These are phyloP conservation scores for Marasmius sp. DNA, from an alignment of 1,284 basidiomycete species.

Conservation along the genomic window DNA sequence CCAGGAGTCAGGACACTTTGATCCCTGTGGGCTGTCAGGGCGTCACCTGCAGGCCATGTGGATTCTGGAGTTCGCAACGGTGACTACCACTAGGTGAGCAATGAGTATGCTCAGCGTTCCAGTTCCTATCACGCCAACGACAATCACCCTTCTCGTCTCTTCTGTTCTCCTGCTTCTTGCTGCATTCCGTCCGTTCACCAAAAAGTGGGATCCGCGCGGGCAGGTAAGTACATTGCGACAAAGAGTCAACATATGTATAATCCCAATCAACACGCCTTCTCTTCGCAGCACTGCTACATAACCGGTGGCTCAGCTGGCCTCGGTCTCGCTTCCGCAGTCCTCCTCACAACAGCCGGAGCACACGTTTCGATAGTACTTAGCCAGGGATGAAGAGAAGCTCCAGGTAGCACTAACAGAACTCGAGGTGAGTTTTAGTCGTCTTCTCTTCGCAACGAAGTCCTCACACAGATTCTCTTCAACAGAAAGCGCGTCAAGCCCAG, in stretches of 20 bases:
- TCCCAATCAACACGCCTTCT: not conserved
- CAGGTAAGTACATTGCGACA: not conserved
- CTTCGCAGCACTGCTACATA: constrained; percentile 66
- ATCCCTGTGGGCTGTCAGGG: no score
- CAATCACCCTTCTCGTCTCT: not conserved
- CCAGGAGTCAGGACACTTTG: no score
- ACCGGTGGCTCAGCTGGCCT: constrained; percentile 84
- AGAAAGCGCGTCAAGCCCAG: constrained; percentile 49
- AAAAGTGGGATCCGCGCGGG: not conserved
- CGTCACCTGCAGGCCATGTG: no score
- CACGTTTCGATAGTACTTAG: constrained; percentile 84
- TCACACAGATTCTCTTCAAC: constrained; percentile 1
- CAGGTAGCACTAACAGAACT: constrained; percentile 59
- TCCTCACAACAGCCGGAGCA: constrained; percentile 72
- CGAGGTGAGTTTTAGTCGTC: constrained; percentile 46
- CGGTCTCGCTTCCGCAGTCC: constrained; percentile 70
- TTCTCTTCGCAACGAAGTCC: not conserved
- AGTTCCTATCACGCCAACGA: not conserved
- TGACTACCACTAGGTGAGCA: no score
- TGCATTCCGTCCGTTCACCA: not conserved
- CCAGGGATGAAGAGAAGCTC: constrained; percentile 65
- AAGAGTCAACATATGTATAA: not conserved
- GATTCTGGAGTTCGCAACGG: no score
- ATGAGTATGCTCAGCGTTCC: not conserved
- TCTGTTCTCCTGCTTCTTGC: not conserved